A percentile compares a stretch with the other conserved stretches of the same genome.
These are phyloP conservation scores for Cladosporium halotolerans DNA, from an alignment of 2,329 filamentous ascomycete species.

Conservation along the genomic window DNA sequence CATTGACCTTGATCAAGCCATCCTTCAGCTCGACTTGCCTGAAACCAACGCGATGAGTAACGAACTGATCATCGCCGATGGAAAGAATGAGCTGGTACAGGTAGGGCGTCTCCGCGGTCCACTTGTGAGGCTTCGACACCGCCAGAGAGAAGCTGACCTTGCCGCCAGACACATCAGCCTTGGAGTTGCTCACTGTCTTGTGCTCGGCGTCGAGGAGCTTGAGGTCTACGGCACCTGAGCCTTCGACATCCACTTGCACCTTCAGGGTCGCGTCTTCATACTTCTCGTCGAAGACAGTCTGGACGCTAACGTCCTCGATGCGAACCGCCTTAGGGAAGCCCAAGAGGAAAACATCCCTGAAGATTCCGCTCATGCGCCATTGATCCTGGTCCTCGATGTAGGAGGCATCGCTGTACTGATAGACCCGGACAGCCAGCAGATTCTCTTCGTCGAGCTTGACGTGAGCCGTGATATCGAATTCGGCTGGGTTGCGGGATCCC, in stretches of 20 bases:
- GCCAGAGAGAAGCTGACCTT: constrained; percentile 34
- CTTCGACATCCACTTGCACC: constrained; percentile 14
- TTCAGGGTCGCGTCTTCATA: constrained; percentile 48
- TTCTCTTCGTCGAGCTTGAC: constrained; percentile 47
- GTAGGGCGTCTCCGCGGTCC: constrained; percentile 62
- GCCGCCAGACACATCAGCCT: constrained; percentile 10
- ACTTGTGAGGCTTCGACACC: constrained; percentile 53
- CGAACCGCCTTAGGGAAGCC: constrained; percentile 46
- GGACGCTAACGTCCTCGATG: constrained; percentile 55
- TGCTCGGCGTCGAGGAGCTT: constrained; percentile 32
- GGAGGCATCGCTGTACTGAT: constrained; percentile 62
- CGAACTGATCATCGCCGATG: constrained; percentile 36
- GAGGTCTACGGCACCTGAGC: constrained; percentile 38
- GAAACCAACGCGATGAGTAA: constrained; percentile 56
- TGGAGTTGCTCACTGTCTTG: constrained; percentile 36
- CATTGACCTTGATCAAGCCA: constrained; percentile 58
- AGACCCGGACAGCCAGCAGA: constrained; percentile 57
- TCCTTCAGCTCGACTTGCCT: constrained; percentile 57
- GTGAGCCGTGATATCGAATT: constrained; percentile 58
- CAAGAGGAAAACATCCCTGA: constrained; percentile 59
- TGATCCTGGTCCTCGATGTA: constrained; percentile 56
- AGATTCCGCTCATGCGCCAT: constrained; percentile 45
- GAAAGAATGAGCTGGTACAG: constrained; percentile 51
- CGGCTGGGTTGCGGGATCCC: constrained; percentile 60
- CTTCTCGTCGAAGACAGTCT: constrained; percentile 46